A percentile compares a stretch with the other conserved stretches of the same genome.
These are phyloP conservation scores for Panicum hallii DNA, from an alignment of 202 grass and related monocot species.

Conservation along the genomic window DNA sequence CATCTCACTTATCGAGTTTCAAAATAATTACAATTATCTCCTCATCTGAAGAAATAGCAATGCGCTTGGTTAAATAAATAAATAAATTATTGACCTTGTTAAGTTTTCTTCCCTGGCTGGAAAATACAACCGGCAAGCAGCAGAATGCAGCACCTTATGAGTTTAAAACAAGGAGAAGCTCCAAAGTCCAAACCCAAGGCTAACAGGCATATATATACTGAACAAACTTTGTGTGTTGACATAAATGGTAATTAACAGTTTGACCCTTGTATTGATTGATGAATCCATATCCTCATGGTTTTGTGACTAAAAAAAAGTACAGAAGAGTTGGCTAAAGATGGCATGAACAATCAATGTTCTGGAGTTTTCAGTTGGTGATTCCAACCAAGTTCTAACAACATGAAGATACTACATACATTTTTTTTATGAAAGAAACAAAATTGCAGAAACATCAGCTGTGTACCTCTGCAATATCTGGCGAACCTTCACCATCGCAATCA, in stretches of 20 bases:
- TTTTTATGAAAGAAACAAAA: slow-evolving; percentile 34
- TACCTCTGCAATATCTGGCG: slow-evolving; percentile 96
- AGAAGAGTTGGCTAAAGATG: slow-evolving; percentile 18
- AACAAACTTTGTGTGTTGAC: not conserved
- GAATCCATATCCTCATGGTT: not conserved
- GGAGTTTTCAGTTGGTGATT: slow-evolving; percentile 13
- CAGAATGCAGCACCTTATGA: not conserved
- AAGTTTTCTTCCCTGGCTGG: slow-evolving; percentile 30
- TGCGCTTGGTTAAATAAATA: slow-evolving; percentile 16
- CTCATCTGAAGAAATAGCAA: not conserved
- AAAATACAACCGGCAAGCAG: not conserved
- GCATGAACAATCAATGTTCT: not conserved
- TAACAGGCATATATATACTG: slow-evolving; percentile 27
- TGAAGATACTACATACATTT: slow-evolving; percentile 25
- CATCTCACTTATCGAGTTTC: slow-evolving; percentile 41
- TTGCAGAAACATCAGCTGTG: slow-evolving; percentile 24
- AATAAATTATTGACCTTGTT: slow-evolving; percentile 25
- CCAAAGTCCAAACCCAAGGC: slow-evolving; percentile 20
- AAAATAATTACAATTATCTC: slow-evolving; percentile 40
- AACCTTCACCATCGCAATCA: slow-evolving; percentile 57
- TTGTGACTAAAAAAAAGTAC: slow-evolving; percentile 3
- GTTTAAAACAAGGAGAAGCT: slow-evolving; percentile 17
- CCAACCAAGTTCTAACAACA: slow-evolving; percentile 20
- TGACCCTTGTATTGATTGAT: not conserved
- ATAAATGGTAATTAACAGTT: not conserved